phyloP scores from a whole-genome alignment of 1,139 yeast genomes.

The Wickerhamomyces sp. region DNA sequence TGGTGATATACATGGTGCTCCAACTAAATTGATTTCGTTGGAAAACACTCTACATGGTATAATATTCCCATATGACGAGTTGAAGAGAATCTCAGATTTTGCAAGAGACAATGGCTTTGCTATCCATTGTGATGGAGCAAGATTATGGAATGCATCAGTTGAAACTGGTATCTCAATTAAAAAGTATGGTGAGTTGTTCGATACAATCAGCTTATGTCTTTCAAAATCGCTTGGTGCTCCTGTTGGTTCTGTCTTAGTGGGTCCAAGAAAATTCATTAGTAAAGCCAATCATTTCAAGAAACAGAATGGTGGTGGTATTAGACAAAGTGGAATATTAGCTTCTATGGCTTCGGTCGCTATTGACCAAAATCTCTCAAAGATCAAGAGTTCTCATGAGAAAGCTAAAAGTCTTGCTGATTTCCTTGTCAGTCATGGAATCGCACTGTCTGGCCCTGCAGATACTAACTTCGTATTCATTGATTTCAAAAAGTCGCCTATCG shows the following conservation, averaged over 20 bases:
- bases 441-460: conserved; percentile 58
- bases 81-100: conserved; percentile 55
- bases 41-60: conserved; percentile 80
- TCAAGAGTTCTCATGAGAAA: conserved; percentile 48
- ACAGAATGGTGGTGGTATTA: conserved; percentile 82
- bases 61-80: conserved; percentile 65
- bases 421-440: conserved; percentile 42
- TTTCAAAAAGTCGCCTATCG: conserved; percentile 45
- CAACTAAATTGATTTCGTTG: conserved; percentile 71
- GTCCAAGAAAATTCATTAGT: conserved; percentile 43
- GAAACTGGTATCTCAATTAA: conserved; percentile 58
- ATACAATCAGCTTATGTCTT: conserved; percentile 71
- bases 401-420: conserved; percentile 55
- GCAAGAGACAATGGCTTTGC: conserved; percentile 49
- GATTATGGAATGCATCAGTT: conserved; percentile 75
- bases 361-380: conserved; percentile 55
- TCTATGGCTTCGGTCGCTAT: conserved; percentile 69
- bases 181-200: conserved; percentile 67
- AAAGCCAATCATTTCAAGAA: conserved; percentile 77
- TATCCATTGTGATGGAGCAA: conserved; percentile 82
- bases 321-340: conserved; percentile 72
- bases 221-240: conserved; percentile 86
- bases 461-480: conserved; percentile 76
- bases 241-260: conserved; percentile 74
- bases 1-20: conserved; percentile 69